These are phyloP conservation scores for Choricystis sp. DNA, from an alignment of 139 green algal genomes.

Conservation along the genomic window DNA sequence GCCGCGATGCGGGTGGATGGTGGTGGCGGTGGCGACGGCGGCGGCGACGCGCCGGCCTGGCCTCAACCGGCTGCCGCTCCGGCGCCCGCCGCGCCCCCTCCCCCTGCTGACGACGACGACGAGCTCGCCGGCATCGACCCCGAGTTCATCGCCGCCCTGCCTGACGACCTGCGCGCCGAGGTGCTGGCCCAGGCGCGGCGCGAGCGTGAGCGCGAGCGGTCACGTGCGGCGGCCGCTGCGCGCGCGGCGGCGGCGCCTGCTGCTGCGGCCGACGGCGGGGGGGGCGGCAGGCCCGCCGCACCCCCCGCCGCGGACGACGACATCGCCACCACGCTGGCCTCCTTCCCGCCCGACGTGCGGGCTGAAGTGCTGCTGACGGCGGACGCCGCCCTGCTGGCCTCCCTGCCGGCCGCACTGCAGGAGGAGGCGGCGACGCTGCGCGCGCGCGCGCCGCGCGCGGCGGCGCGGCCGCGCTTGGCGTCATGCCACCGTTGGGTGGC, in stretches of 20 bases:
- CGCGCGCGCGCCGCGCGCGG: conserved; percentile 12
- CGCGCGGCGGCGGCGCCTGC: conserved; percentile 2
- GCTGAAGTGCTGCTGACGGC: conserved; percentile 58
- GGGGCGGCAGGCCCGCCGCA: conserved; percentile 3
- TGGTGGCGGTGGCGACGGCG: no score
- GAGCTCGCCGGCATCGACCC: conserved; percentile 56
- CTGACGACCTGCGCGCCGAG: conserved; percentile 77
- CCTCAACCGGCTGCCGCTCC: background rate
- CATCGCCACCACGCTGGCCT: conserved; percentile 63
- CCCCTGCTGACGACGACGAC: conserved; percentile 10
- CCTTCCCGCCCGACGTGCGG: conserved; percentile 70
- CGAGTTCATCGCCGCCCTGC: conserved; percentile 86
- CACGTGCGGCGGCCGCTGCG: conserved; percentile 9
- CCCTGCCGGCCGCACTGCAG: conserved; percentile 53
- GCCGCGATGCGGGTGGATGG: background rate
- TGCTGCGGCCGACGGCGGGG: conserved; percentile 3
- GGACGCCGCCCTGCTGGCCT: conserved; percentile 57
- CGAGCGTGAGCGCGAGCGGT: conserved; percentile 5
- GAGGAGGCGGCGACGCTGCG: conserved; percentile 59
- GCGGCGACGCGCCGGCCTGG: background rate
- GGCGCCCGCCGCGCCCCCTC: background rate
- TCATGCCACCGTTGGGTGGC: background rate
- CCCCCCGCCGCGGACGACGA: conserved; percentile 43
- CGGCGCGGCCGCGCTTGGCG: background rate
- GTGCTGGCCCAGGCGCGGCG: conserved; percentile 54